phyloP scores from a whole-genome alignment of 176 grass and related monocot genomes.

The Cocos nucifera region DNA sequence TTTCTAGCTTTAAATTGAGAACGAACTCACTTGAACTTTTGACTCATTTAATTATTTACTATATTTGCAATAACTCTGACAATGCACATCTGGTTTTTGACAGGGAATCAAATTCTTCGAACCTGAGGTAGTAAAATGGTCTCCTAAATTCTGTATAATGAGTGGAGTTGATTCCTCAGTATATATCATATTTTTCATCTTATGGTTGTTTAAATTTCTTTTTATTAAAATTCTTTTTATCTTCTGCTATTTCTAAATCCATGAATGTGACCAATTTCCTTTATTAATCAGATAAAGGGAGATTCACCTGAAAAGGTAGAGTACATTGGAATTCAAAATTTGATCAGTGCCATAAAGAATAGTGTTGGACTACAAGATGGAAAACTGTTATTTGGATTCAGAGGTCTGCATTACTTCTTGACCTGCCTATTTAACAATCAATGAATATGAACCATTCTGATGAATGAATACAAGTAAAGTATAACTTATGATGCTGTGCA shows the following conservation, averaged over 20 bases:
- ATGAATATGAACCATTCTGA: too few relatives aligned
- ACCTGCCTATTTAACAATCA: too few relatives aligned
- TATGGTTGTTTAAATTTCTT: too few relatives aligned
- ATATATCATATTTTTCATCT: too few relatives aligned
- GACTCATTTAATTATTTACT: not conserved
- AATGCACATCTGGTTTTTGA: conserved; percentile 15
- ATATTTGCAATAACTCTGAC: conserved; percentile 5
- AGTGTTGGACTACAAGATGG: conserved; percentile 61
- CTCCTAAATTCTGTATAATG: conserved; percentile 24
- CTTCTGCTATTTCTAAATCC: too few relatives aligned
- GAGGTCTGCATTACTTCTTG: conserved; percentile 38
- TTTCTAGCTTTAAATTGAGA: too few relatives aligned
- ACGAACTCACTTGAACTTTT: too few relatives aligned
- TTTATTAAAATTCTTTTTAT: too few relatives aligned
- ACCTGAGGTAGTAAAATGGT: conserved; percentile 62
- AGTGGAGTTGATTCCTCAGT: not conserved
- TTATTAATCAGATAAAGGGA: conserved; percentile 77
- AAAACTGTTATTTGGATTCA: conserved; percentile 70
- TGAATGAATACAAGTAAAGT: too few relatives aligned
- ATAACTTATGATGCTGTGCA: too few relatives aligned
- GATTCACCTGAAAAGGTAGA: conserved; percentile 88
- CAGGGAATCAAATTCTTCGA: conserved; percentile 98
- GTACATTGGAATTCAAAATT: conserved; percentile 83
- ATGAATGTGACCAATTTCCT: conserved; percentile 12
- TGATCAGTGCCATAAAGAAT: conserved; percentile 62